Percentiles rank a stretch among this genome's conserved stretches.
Evolutionary conservation across 306 rosid genomes (phyloP).

Genomic region (Cajanus cajan): DNA sequence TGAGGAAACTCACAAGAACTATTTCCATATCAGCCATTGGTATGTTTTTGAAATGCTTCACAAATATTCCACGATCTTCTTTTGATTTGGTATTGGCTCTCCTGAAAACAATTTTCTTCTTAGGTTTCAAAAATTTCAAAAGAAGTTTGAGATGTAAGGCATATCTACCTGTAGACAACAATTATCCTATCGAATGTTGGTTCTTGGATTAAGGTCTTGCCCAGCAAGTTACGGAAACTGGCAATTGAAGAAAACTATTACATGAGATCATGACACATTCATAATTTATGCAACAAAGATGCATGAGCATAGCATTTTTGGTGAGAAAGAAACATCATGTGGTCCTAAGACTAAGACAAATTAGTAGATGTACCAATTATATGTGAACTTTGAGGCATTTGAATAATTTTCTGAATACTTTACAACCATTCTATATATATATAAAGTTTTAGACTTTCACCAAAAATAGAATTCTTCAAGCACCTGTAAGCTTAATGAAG

Average conservation of each 20-base stretch:
- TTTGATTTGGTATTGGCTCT: slow-evolving; percentile 51
- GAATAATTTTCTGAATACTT: not conserved
- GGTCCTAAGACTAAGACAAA: slow-evolving; percentile 4
- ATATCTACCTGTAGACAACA: slow-evolving; percentile 81
- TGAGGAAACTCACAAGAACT: slow-evolving; percentile 77
- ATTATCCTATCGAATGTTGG: slow-evolving; percentile 96
- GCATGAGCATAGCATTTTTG: slow-evolving; percentile 1
- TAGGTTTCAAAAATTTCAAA: slow-evolving; percentile 37
- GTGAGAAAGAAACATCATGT: slow-evolving; percentile 11
- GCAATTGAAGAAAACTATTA: slow-evolving; percentile 34
- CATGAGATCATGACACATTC: not conserved
- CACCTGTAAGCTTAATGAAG: slow-evolving; percentile 17
- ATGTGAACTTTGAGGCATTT: slow-evolving; percentile 7
- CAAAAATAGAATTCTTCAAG: not conserved
- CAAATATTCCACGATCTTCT: slow-evolving; percentile 71
- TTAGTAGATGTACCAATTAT: not conserved
- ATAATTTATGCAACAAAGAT: slow-evolving; percentile 15
- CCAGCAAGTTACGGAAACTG: slow-evolving; percentile 61
- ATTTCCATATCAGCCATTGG: slow-evolving; percentile 99
- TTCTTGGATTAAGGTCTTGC: slow-evolving; percentile 84
- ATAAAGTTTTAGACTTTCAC: slow-evolving; percentile 4
- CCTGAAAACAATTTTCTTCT: slow-evolving; percentile 52
- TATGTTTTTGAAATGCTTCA: slow-evolving; percentile 92
- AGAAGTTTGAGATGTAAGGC: slow-evolving; percentile 17
- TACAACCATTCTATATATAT: not conserved